Conservation (phyloP, 2,329 filamentous ascomycete genomes). For the Coleophoma eucalyptorum region DNA sequence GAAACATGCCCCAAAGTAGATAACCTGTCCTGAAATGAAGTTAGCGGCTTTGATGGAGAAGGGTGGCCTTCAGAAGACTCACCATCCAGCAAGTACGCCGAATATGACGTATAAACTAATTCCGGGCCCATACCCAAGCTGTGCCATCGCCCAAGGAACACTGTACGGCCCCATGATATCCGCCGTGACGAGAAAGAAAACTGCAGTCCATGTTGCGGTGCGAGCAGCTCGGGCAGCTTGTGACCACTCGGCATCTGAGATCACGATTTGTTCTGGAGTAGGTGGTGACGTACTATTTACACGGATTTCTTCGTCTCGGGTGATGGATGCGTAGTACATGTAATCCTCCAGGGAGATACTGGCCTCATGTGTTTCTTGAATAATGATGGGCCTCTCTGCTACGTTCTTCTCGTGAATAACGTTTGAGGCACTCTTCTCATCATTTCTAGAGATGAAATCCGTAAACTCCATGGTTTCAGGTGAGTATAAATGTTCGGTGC, state of each 20-base stretch:
- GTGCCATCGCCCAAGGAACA: slow-evolving; percentile 23
- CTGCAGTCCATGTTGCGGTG: slow-evolving; percentile 16
- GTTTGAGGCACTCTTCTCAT: no score
- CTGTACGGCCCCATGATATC: slow-evolving; percentile 19
- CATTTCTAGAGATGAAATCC: no score
- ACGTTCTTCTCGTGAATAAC: no score
- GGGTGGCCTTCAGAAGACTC: no score
- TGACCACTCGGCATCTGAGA: slow-evolving; percentile 18
- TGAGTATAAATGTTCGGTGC: no score
- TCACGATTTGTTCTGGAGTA: slow-evolving; percentile 1
- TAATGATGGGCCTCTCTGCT: no score
- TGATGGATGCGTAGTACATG: slow-evolving; percentile 5
- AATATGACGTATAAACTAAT: slow-evolving; percentile 22
- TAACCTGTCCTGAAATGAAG: slow-evolving; percentile 15
- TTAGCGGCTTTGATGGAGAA: no score
- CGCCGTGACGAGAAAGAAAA: slow-evolving; percentile 20
- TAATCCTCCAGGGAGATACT: slow-evolving; percentile 6
- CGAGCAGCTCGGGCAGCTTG: slow-evolving; percentile 15
- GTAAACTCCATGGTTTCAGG: no score
- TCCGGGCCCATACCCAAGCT: slow-evolving; percentile 22
- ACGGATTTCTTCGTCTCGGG: no score
- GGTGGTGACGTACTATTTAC: no score
- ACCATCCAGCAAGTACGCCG: slow-evolving; percentile 10
- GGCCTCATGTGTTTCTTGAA: no score
- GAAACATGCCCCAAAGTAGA: slow-evolving; percentile 14